Base-by-base conservation (phyloP, 116 monocot genomes). In the Dioscorea cayenensis region DNA sequence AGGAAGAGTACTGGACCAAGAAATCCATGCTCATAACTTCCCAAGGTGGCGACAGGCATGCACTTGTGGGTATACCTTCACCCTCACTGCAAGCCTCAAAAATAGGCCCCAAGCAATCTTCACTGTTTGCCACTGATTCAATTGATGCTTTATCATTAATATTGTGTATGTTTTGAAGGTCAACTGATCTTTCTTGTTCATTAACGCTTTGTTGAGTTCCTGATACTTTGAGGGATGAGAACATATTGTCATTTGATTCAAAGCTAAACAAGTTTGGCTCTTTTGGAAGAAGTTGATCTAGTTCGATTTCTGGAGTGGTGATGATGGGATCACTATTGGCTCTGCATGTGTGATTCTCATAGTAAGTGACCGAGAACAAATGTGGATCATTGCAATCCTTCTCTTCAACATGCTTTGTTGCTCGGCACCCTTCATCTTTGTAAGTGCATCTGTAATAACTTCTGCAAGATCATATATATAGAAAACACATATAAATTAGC, bases 391-490 rank as follows among this genome's bases (percentile, higher is more conserved):
- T 17, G 25, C 19, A 59, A 5, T 65, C 36, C 36, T 35, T 29
- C 18, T 65, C 35, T 36, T 65, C 14, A 17, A 65, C 32, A 14
- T 16, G 65, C 19, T 65, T 65, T 9, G 65, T 65, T 32, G 65
- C 65, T 28, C 14, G 28, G 65, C 65, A 65, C 17, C 28, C 65
- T 65, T 65, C 18, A 29, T 35, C 36, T 7, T 19, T 65, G 23
- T 62, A 62, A 27, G 62, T 62, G 25, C 62, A 62, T 62, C 62
- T 62, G 23, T 62, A 62, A 62, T 62, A 62, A 6, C 23, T 23
- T 27, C 62, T 62, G 22, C 62, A 21, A 62, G 21, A 27, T 9
- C 20, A 27, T 23, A 62, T 20, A 62, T 43, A 43, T 43, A 9
- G 32, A 32, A 4, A 32, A 32, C 32, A 32, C 32, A 32, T 29